Evolutionary conservation across 1,139 yeast genomes (phyloP), one percentile per base, ranked within the genome.

Genomic region (Trichomonascaceae sp.): DNA sequence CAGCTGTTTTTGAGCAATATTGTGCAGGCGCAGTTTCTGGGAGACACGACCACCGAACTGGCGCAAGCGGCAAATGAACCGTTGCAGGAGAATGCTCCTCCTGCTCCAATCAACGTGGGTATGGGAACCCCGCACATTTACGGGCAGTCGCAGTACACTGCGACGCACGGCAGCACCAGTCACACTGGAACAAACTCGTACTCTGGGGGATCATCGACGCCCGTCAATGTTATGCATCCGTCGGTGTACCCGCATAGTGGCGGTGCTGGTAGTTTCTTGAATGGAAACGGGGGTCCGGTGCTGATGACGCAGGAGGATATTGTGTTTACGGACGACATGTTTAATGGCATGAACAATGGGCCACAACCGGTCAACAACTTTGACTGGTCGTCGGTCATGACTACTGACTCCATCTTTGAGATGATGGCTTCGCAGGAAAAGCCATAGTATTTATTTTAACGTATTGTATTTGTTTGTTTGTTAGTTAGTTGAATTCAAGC

Each of bases 1-100:
- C 40, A 36, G 13, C 38, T 43, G 36, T 44, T 44, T 33, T 44
- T 39, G 20, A 38, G 37, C 17, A 38, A 34, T 29, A 26, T 38
- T n/a, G 16, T 31, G 35, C 39, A 4, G 37, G 36, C 9, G 35
- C 33, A 9, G 33, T 13, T 5, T 22, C 26, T 4, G 13, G 9
- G 11, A 8, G 16, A 13, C 9, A 13, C 28, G 8, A 8, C 28
- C 28, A 26, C 28, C n/a, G 13, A 8, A 26, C 6, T 8, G 9
- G 28, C 8, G 8, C 6, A 8, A 6, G 14, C 28, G 6, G 9
- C 6, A 6, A 26, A n/a, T n/a, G n/a, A 20, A n/a, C 25, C 25
- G 8, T n/a, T 20, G n/a, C 8, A n/a, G 8, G 8, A 9, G 25
- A 20, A 20, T 20, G 25, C 25, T 20, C 8, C 25, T 20, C n/a